Evolutionary conservation across 257 asterid genomes (phyloP).

Genomic region (Marsdenia floribunda): DNA sequence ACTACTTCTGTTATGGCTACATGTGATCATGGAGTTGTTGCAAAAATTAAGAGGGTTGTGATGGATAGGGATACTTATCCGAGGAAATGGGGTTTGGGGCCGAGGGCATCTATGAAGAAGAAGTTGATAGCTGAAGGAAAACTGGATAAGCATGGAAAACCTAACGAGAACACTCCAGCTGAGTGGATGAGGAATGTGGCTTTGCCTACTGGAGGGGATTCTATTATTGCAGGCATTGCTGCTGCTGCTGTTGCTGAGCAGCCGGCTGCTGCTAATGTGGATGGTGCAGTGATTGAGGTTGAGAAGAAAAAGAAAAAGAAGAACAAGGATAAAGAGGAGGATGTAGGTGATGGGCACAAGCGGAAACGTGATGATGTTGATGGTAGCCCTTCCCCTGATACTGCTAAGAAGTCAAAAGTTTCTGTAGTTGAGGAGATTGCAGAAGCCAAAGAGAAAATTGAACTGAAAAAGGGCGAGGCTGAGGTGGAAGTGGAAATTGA

Average conservation of each 20-base stretch:
- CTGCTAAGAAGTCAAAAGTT: conserved; percentile 55
- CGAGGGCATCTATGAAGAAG: conserved; percentile 86
- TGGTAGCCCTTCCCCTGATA: conserved; percentile 41
- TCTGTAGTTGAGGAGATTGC: conserved; percentile 27
- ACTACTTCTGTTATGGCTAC: conserved; percentile 93
- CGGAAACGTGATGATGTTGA: conserved; percentile 50
- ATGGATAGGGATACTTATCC: conserved; percentile 99
- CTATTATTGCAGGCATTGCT: conserved; percentile 63
- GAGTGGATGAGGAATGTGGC: conserved; percentile 85
- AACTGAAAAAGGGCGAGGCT: conserved; percentile 21
- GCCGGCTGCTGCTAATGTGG: conserved; percentile 26
- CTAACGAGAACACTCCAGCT: conserved; percentile 57
- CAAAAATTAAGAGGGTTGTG: conserved; percentile 95
- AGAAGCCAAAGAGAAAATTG: conserved; percentile 14
- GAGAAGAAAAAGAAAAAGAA: conserved; percentile 57
- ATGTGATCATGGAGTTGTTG: conserved; percentile 94
- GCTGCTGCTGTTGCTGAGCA: conserved; percentile 36
- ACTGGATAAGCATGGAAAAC: conserved; percentile 83
- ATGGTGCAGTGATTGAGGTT: conserved; percentile 29
- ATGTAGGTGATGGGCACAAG: conserved; percentile 46
- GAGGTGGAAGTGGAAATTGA: conserved; percentile 44
- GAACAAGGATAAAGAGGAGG: conserved; percentile 35
- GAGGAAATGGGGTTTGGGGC: conserved; percentile 97
- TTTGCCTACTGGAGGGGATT: conserved; percentile 72
- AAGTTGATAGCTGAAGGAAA: conserved; percentile 85